Evolutionary conservation across 306 rosid species (phyloP), one percentile per base, ranked within the genome.

Genomic region (Acacia crassicarpa): DNA sequence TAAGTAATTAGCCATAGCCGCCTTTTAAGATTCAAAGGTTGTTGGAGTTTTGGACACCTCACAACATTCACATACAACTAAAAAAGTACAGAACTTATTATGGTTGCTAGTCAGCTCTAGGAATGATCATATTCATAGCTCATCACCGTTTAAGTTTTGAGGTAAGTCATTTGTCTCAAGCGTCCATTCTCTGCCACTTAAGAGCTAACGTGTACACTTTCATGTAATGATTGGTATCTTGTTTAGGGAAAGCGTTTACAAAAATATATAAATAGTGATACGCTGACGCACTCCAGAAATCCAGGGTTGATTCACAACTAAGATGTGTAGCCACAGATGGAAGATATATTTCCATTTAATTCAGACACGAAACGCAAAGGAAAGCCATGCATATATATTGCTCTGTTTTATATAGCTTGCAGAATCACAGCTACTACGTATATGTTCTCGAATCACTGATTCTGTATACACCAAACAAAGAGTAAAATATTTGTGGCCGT

Each of bases 41-140:
- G 93, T 89, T 92, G 85, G 85, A 81, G 79, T 83, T 85, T 90
- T 74, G 88, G 82, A 82, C 78, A 84, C 86, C 78, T 53, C 23
- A 68, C 83, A 84, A 68, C 84, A 20, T 83, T 59, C 43, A 61
- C 54, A 40, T 61, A 67, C 65, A 78, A 73, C 76, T 72, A 75
- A 68, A 84, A 22, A 23, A 48, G 68, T 78, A 67, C 54, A 77
- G 32, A 61, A 65, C 58, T 30, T 11, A 25, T 38, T 17, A 38
- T 30, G n/a, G 45, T 78, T 22, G 65, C 15, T 59, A 75, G 80
- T 84, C 84, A 84, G 76, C 63, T 84, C 78, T 58, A 56, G 9
- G 84, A 17, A 58, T 58, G 35, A 62, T 75, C 40, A 9, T 63
- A 20, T 35, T 38, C 41, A 10, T 65, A n/a, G 72, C 78, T 86